phyloP scores from a whole-genome alignment of 306 rosid genomes.

The Casuarina glauca region DNA sequence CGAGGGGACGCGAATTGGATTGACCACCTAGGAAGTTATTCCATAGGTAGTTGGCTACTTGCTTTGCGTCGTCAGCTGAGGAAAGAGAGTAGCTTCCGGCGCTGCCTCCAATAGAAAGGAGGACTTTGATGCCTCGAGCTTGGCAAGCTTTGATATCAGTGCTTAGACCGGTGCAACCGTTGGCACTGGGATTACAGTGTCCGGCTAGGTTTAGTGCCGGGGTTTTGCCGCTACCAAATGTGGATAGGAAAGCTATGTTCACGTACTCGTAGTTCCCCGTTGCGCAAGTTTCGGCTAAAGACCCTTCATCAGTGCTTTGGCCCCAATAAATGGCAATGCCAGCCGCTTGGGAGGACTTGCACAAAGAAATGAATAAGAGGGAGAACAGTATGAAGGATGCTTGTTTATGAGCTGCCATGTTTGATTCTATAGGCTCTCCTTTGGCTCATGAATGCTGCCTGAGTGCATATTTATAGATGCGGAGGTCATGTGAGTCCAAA shows the following conservation, averaged over 20 bases:
- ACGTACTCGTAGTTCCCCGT: constrained; percentile 62
- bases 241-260: constrained; percentile 52
- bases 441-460: not conserved
- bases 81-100: constrained; percentile 38
- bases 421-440: not conserved
- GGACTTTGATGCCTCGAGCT: constrained; percentile 43
- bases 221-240: constrained; percentile 48
- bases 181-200: constrained; percentile 37
- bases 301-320: constrained; percentile 45
- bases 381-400: constrained; percentile 22
- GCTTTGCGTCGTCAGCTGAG: constrained; percentile 45
- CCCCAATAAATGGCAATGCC: constrained; percentile 69
- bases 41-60: constrained; percentile 49
- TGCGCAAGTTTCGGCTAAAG: constrained; percentile 50
- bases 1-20: constrained; percentile 48
- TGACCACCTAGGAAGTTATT: constrained; percentile 57
- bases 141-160: constrained; percentile 46
- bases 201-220: constrained; percentile 48
- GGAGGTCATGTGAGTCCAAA: not conserved
- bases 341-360: constrained; percentile 31
- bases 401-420: constrained; percentile 44
- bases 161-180: constrained; percentile 34
- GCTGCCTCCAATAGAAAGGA: constrained; percentile 67
- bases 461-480: constrained; percentile 22
- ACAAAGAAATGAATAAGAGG: constrained; percentile 32